Base-by-base conservation (phyloP, 192 early-diverging fungal genomes). In the Umbelopsis vinacea region DNA sequence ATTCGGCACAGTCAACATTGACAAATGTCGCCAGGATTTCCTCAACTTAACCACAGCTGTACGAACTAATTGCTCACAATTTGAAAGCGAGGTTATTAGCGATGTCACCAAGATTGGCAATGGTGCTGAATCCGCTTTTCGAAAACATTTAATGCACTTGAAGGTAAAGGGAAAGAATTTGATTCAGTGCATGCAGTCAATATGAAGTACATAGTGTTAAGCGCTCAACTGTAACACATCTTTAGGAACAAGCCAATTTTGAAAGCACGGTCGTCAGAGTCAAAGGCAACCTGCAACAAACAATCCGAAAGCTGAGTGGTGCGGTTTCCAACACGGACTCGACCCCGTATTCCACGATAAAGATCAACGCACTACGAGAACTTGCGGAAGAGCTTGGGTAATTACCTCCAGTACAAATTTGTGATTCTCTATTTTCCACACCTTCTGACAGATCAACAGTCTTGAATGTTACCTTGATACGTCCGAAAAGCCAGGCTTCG, bases 41-140 rank as follows among this genome's bases (percentile, higher is more conserved):
- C 19, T 66, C 6, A 67, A 76, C 40, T 54, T 71, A 9, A 76
- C 76, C 15, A 69, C 66, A 24, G 23, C 54, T 17, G 69, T 80
- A 19, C 75, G 79, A 26, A 55, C 72, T 3, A 63, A 76, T n/a
- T 80, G 79, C 46, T 76, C 75, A 3, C 79, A 80, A 38, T 80
- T 80, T 67, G 79, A 80, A 38, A 71, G 54, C 1, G 79, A 80
- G 55, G 79, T 80, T 0, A 57, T 74, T 23, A 71, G 74, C 3
- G 79, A 80, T 71, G 69, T 76, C 8, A 74, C 75, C 67, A 78
- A 78, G 46, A 74, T 78, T 46, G 73, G 78, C 3, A 29, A 53
- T 14, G 74, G 74, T 11, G 75, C 79, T 7, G 79, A 80, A 67
- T 71, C 74, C 15, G 69, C 72, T 11, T 76, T 80, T 68, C 67